phyloP scores from a whole-genome alignment of 1,139 yeast genomes.

The Hanseniaspora sp. region DNA sequence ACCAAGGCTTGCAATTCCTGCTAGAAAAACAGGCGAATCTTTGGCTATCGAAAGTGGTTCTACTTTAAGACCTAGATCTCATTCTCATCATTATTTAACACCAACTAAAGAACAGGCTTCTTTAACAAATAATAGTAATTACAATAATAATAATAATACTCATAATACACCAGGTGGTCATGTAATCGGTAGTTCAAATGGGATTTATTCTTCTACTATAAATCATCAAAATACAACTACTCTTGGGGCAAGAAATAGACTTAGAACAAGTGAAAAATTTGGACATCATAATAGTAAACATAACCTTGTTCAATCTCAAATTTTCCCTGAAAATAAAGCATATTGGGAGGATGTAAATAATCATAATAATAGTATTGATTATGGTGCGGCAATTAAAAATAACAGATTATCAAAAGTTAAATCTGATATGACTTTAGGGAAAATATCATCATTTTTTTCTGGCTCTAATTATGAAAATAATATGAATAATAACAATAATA shows the following conservation, averaged over 20 bases:
- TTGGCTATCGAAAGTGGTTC: conserved; percentile 44
- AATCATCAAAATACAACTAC: conserved; percentile 15
- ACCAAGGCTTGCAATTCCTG: conserved; percentile 73
- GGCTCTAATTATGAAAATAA: background rate
- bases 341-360: conserved; percentile 22
- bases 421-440: conserved; percentile 4
- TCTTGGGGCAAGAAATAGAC: conserved; percentile 22
- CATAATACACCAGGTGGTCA: conserved; percentile 15
- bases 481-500: background rate
- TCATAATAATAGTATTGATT: conserved; percentile 15
- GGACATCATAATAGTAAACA: background rate
- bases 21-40: conserved; percentile 68
- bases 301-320: conserved; percentile 13
- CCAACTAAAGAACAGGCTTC: conserved; percentile 17
- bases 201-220: conserved; percentile 6
- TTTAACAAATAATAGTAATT: too few species aligned
- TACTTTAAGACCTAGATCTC: conserved; percentile 10
- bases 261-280: conserved; percentile 18
- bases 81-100: conserved; percentile 28
- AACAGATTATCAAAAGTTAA: background rate
- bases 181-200: conserved; percentile 10
- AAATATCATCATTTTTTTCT: background rate
- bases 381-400: background rate
- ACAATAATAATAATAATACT: conserved; percentile 11
- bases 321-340: conserved; percentile 15